These are phyloP conservation scores for Trichophyton simii DNA, from an alignment of 2,329 filamentous ascomycete species.

Conservation along the genomic window DNA sequence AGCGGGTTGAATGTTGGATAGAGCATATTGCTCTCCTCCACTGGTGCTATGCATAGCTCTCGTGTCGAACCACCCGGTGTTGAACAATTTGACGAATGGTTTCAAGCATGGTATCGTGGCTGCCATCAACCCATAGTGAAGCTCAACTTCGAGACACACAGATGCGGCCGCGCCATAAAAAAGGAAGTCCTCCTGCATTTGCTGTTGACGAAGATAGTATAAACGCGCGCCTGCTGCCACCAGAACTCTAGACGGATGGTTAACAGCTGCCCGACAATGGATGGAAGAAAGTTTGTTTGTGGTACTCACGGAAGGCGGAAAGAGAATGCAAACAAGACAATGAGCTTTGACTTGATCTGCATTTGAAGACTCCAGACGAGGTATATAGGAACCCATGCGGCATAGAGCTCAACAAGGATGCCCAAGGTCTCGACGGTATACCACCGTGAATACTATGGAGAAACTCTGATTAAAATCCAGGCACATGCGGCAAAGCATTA, in stretches of 20 bases:
- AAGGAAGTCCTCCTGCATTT: slow-evolving; percentile 6
- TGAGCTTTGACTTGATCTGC: slow-evolving; percentile 10
- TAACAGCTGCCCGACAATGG: not conserved
- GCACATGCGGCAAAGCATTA: not conserved
- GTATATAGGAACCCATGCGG: slow-evolving; percentile 12
- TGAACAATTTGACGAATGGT: slow-evolving; percentile 14
- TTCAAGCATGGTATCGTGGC: slow-evolving; percentile 14
- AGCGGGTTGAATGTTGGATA: slow-evolving; percentile 8
- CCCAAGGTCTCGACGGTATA: slow-evolving; percentile 12
- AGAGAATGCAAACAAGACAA: slow-evolving; percentile 13
- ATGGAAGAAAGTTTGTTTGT: not conserved
- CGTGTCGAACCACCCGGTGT: slow-evolving; percentile 12
- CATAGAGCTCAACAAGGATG: slow-evolving; percentile 11
- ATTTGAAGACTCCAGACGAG: slow-evolving; percentile 12
- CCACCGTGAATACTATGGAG: slow-evolving; percentile 11
- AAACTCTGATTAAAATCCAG: not conserved
- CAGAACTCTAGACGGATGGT: slow-evolving; percentile 9
- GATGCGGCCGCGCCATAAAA: slow-evolving; percentile 12
- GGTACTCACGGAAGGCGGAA: slow-evolving; percentile 14
- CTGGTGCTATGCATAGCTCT: slow-evolving; percentile 5
- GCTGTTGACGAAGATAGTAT: slow-evolving; percentile 11
- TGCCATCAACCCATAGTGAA: slow-evolving; percentile 14
- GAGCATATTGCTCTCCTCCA: slow-evolving; percentile 8
- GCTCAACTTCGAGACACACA: slow-evolving; percentile 10
- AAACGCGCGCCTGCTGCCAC: slow-evolving; percentile 7